These are phyloP conservation scores for Apiospora marii DNA, from an alignment of 2,329 filamentous ascomycete genomes.

Conservation along the genomic window DNA sequence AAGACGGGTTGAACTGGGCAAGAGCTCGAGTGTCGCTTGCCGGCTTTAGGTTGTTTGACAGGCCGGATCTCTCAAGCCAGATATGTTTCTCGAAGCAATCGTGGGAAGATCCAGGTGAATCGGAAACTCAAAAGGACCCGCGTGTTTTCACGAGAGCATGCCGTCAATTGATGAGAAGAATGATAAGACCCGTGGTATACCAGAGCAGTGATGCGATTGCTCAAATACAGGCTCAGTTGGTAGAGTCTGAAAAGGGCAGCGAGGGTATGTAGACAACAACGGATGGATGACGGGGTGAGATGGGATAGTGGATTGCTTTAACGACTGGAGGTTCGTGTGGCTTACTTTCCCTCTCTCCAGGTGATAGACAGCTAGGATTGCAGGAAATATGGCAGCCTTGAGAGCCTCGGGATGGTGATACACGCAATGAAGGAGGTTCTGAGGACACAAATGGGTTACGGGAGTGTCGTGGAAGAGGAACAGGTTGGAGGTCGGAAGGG, in stretches of 20 bases:
- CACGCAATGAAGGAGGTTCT: conserved; percentile 2
- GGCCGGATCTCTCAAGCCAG: background rate
- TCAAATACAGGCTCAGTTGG: conserved; percentile 1
- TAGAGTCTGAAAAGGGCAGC: background rate
- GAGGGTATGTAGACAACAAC: conserved; percentile 7
- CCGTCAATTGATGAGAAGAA: background rate
- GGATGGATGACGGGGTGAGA: conserved; percentile 1
- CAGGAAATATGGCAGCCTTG: conserved; percentile 13
- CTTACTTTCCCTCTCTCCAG: conserved; percentile 5
- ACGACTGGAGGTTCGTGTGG: background rate
- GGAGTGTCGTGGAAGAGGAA: conserved; percentile 16
- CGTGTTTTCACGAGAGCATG: conserved; percentile 14
- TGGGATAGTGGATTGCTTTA: conserved; percentile 10
- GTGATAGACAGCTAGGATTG: background rate
- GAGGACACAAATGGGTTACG: conserved; percentile 15
- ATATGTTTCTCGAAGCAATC: conserved; percentile 3
- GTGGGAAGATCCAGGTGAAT: conserved; percentile 17
- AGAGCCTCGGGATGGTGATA: conserved; percentile 13
- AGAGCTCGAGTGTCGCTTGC: background rate
- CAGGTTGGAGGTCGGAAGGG: background rate
- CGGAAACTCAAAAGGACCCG: conserved; percentile 6
- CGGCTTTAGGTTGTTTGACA: background rate
- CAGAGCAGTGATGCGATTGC: background rate
- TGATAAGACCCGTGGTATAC: background rate
- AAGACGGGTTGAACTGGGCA: background rate